Base-by-base conservation (phyloP, 2,329 filamentous ascomycete species). In the Onygenales sp. region DNA sequence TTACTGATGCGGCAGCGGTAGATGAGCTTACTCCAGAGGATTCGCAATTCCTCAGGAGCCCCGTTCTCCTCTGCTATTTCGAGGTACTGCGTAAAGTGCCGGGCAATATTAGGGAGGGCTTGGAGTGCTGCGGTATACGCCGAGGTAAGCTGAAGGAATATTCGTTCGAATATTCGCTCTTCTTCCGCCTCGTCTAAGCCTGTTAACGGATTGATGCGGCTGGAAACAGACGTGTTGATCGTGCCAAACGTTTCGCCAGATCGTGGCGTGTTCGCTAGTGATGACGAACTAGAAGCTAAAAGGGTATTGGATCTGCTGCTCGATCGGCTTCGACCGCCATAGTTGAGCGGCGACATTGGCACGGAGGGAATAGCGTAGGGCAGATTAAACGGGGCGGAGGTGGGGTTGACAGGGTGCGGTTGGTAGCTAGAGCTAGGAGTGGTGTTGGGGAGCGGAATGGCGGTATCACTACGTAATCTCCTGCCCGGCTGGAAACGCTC, bases 241-340 rank as follows among this genome's bases (percentile, higher is more conserved):
- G 69, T 58, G 76, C 73, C 78, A 65, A 93, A 94, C 0, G 87
- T 89, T 62, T 95, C 89, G 43, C 85, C 87, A 7, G 89, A 94
- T 27, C 87, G 83, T 45, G 89, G 89, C 0, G 89, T 94, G n/a
- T 78, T 78, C 4, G 71, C 58, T 72, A 82, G 53, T 67, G 78
- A 67, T 7, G 70, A 70, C 77, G 69, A 66, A 21, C 69, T 60
- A 3, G 72, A 71, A 14, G 70, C 70, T 54, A 78, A 73, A 67
- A 77, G 66, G 11, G 76, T 77, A 60, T 78, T 80, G 9, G 76
- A 77, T 45, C 78, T 72, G 60, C 79, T 81, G 50, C 73, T 78
- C 17, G 72, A 75, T 45, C 72, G 67, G 55, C 72, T 75, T 46
- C 72, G 66, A 42, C 63, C 59, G 31, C 64, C 65, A 47, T 63